These are phyloP conservation scores for Chlamydomonas incerta DNA, from an alignment of 139 green algal species.

Conservation along the genomic window DNA sequence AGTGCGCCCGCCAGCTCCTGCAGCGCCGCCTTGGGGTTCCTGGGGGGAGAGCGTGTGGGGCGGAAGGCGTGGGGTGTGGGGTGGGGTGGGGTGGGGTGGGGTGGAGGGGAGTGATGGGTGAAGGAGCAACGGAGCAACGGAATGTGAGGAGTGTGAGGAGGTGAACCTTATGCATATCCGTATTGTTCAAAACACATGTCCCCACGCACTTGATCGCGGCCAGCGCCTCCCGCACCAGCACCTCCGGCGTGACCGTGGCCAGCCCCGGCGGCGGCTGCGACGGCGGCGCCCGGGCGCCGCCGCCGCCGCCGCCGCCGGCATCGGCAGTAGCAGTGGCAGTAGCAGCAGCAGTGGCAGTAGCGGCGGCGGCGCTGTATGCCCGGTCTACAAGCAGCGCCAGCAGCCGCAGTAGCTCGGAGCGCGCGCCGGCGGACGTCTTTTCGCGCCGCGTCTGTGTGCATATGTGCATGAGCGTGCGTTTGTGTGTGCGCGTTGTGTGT, in stretches of 20 bases:
- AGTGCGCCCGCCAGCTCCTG: constrained; percentile 28
- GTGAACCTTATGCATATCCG: too few species aligned
- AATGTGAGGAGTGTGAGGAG: too few species aligned
- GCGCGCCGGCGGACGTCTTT: background rate
- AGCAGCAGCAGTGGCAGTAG: background rate
- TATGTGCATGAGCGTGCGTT: background rate
- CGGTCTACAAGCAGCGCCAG: constrained; percentile 4
- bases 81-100: too few species aligned
- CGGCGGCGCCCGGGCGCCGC: background rate
- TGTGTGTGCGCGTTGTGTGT: background rate
- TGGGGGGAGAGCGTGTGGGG: background rate
- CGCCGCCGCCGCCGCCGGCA: background rate
- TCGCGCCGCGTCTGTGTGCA: background rate
- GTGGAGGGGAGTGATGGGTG: too few species aligned
- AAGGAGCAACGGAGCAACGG: too few species aligned
- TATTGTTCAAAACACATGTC: too few species aligned
- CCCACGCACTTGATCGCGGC: background rate
- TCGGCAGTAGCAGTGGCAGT: background rate
- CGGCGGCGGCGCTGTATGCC: too few species aligned
- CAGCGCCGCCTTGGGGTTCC: background rate
- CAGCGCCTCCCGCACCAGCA: background rate
- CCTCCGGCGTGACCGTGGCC: background rate
- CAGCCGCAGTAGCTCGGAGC: constrained; percentile 11
- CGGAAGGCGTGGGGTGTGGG: too few species aligned
- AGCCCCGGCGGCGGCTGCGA: background rate